Percentiles rank a stretch among this genome's conserved stretches.
phyloP scores from a whole-genome alignment of 2,329 filamentous ascomycete genomes.

The Pseudogymnoascus sp. region DNA sequence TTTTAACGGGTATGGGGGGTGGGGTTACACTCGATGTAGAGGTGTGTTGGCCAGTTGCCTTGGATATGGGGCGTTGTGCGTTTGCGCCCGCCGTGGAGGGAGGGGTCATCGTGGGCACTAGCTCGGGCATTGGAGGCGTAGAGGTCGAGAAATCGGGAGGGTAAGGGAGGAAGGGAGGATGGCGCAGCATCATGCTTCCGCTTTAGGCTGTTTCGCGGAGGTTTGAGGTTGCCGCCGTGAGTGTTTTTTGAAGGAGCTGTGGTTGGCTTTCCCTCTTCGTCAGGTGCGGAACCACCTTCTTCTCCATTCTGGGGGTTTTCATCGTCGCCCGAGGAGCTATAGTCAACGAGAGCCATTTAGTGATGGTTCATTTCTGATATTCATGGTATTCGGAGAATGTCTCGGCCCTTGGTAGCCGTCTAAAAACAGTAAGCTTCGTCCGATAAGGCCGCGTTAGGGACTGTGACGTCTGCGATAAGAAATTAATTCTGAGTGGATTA shows the following conservation, averaged over 20 bases:
- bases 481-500: background rate
- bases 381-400: background rate
- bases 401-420: background rate
- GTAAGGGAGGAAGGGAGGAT: slow-evolving; percentile 59
- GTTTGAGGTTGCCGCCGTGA: background rate
- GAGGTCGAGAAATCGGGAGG: slow-evolving; percentile 73
- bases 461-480: slow-evolving; percentile 1
- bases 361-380: slow-evolving; percentile 10
- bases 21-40: slow-evolving; percentile 83
- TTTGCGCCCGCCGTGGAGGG: slow-evolving; percentile 75
- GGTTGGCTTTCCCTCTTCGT: background rate
- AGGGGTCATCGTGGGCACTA: slow-evolving; percentile 71
- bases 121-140: slow-evolving; percentile 76
- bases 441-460: background rate
- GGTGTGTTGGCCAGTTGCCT: slow-evolving; percentile 86
- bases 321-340: slow-evolving; percentile 46
- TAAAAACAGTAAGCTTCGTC: slow-evolving; percentile 2
- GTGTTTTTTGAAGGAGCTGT: background rate
- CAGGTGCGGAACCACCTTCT: background rate
- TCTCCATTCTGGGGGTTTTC: background rate
- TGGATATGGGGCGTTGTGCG: slow-evolving; percentile 73
- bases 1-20: slow-evolving; percentile 9
- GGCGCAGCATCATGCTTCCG: slow-evolving; percentile 1
- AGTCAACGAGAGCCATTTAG: slow-evolving; percentile 56
- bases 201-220: background rate